Conservation (phyloP, 371 early-diverging fungal species). For the Mucor plumbeus region DNA sequence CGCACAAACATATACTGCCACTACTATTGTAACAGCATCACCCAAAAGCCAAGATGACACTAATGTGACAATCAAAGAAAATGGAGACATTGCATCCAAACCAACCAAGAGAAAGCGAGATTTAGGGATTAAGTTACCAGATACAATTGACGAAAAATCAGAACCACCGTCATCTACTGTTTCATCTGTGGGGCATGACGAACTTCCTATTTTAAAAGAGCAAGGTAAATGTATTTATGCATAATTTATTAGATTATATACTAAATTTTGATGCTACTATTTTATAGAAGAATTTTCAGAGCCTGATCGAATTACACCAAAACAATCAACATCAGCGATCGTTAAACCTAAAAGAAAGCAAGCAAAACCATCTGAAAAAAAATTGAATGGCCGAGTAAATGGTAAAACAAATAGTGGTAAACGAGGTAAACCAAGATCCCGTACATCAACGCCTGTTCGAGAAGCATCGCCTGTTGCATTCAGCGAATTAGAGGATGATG, state of each 20-base stretch:
- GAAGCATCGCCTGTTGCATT: slow-evolving; percentile 17
- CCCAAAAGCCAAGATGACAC: neutral
- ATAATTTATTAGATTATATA: neutral
- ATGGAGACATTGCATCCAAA: neutral
- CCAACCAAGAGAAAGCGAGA: slow-evolving; percentile 9
- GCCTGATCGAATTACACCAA: neutral
- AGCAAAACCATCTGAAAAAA: slow-evolving; percentile 1
- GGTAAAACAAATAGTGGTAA: neutral
- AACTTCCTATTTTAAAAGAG: slow-evolving; percentile 1
- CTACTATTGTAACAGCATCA: neutral
- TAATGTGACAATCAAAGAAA: neutral
- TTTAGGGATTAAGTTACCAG: slow-evolving; percentile 5
- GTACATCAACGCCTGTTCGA: slow-evolving; percentile 38
- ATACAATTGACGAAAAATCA: slow-evolving; percentile 18
- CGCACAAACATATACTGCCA: neutral
- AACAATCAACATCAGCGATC: neutral
- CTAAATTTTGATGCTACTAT: neutral
- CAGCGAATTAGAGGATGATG: slow-evolving; percentile 8
- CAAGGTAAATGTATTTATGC: slow-evolving; percentile 7
- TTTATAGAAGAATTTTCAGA: slow-evolving; percentile 4
- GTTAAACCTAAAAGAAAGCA: slow-evolving; percentile 1
- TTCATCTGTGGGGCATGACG: slow-evolving; percentile 25
- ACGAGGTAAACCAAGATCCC: slow-evolving; percentile 34
- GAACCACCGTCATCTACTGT: slow-evolving; percentile 28
- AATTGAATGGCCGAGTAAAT: neutral